Conservation (phyloP, 352 stramenopile species). For the Globisporangium alternatum region DNA sequence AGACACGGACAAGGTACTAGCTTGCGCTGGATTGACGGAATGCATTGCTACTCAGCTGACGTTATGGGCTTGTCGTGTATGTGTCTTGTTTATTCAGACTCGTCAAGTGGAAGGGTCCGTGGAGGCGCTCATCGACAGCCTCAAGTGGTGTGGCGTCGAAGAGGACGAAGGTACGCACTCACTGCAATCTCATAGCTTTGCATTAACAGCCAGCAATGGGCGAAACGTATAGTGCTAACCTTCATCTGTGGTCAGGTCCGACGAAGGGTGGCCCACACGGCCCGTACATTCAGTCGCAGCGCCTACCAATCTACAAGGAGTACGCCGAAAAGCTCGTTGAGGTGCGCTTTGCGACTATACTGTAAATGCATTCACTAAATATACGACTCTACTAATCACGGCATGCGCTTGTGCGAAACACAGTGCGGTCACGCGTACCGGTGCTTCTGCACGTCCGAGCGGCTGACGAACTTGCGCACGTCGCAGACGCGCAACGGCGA, state of each 20-base stretch:
- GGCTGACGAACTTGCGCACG: slow-evolving; percentile 90
- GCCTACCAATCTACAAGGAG: slow-evolving; percentile 92
- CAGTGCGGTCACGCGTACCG: slow-evolving; percentile 93
- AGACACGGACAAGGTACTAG: slow-evolving; percentile 85
- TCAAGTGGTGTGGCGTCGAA: slow-evolving; percentile 95
- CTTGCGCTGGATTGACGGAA: background rate
- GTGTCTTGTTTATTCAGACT: slow-evolving; percentile 29
- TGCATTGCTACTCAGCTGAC: background rate
- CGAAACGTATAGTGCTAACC: background rate
- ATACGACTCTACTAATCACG: background rate
- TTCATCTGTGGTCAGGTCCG: slow-evolving; percentile 55
- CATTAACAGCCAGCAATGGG: background rate
- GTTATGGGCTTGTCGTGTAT: background rate
- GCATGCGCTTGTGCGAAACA: background rate
- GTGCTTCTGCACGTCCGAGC: slow-evolving; percentile 96
- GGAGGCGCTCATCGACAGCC: slow-evolving; percentile 79
- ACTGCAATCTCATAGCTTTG: background rate
- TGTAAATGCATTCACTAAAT: background rate
- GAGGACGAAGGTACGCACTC: slow-evolving; percentile 91
- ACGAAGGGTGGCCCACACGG: slow-evolving; percentile 87
- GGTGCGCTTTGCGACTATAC: slow-evolving; percentile 22
- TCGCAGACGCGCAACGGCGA: slow-evolving; percentile 89
- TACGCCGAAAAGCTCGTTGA: slow-evolving; percentile 88
- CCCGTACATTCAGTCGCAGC: slow-evolving; percentile 97
- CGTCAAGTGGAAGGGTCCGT: slow-evolving; percentile 84